These are phyloP conservation scores for Penicillium sp. DNA, from an alignment of 2,329 filamentous ascomycete species.

Conservation along the genomic window DNA sequence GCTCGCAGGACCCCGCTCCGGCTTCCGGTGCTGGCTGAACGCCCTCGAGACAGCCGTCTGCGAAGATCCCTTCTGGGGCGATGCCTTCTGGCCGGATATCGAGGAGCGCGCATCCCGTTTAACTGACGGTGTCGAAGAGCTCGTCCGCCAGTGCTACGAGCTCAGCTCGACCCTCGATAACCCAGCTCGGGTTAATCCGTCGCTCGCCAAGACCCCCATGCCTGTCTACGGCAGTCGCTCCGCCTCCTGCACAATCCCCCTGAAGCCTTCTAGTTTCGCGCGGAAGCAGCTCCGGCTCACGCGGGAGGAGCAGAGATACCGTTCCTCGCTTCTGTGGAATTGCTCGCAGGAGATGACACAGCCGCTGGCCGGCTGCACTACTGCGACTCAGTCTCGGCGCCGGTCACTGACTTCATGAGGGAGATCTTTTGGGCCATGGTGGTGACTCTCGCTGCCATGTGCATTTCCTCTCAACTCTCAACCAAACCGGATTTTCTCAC, in stretches of 20 bases:
- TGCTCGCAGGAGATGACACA: constrained; percentile 21
- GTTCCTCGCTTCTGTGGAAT: constrained; percentile 27
- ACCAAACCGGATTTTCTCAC: neutral
- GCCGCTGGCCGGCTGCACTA: constrained; percentile 16
- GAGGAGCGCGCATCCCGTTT: constrained; percentile 40
- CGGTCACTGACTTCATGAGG: constrained; percentile 27
- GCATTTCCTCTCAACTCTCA: neutral
- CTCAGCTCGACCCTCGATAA: constrained; percentile 29
- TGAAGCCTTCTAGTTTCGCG: constrained; percentile 33
- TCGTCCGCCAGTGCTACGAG: constrained; percentile 41
- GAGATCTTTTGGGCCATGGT: neutral
- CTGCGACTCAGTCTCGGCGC: constrained; percentile 21
- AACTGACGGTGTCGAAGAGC: constrained; percentile 39
- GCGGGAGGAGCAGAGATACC: constrained; percentile 36
- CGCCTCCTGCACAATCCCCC: constrained; percentile 24
- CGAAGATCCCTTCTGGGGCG: constrained; percentile 46
- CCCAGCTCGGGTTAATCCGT: constrained; percentile 19
- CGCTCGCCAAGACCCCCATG: constrained; percentile 14
- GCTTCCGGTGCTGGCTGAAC: constrained; percentile 41
- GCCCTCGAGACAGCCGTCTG: constrained; percentile 40
- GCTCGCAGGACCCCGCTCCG: constrained; percentile 37
- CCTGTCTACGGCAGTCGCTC: constrained; percentile 22
- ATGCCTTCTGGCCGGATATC: constrained; percentile 43
- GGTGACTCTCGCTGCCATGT: neutral
- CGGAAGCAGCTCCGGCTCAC: constrained; percentile 32